Evolutionary conservation across 2,329 filamentous ascomycete species (phyloP).

Genomic region (Verticillium albo-atrum): DNA sequence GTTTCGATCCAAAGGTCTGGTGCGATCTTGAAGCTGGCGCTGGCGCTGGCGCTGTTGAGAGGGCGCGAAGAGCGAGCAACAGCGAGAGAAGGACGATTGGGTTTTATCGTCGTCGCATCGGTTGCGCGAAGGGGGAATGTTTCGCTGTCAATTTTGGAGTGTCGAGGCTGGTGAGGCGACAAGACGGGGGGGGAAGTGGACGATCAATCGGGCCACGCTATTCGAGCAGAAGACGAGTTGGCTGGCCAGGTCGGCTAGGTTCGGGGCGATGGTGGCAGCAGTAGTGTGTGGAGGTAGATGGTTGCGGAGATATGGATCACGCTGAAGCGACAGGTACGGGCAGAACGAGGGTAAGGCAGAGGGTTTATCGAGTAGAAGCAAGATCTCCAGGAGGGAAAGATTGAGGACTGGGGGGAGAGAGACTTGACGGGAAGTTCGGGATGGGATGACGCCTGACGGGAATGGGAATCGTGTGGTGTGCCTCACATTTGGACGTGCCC

Average conservation of each 20-base stretch:
- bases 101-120: not conserved
- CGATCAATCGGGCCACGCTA: not conserved
- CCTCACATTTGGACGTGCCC: not conserved
- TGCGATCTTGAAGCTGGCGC: not conserved
- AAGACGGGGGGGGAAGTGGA: not conserved
- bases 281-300: not conserved
- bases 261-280: not conserved
- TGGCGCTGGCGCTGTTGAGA: too few relatives aligned
- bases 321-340: conserved; percentile 4
- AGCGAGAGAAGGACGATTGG: not conserved
- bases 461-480: not conserved
- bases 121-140: not conserved
- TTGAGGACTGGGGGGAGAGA: not conserved
- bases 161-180: not conserved
- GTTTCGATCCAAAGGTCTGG: not conserved
- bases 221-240: not conserved
- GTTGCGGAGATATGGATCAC: conserved; percentile 1
- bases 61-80: not conserved
- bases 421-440: not conserved
- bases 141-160: not conserved
- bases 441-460: not conserved
- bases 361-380: not conserved
- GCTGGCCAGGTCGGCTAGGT: not conserved
- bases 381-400: not conserved
- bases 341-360: not conserved